Conservation (phyloP, 208 protist species). For the Histomonas meleagridis region DNA sequence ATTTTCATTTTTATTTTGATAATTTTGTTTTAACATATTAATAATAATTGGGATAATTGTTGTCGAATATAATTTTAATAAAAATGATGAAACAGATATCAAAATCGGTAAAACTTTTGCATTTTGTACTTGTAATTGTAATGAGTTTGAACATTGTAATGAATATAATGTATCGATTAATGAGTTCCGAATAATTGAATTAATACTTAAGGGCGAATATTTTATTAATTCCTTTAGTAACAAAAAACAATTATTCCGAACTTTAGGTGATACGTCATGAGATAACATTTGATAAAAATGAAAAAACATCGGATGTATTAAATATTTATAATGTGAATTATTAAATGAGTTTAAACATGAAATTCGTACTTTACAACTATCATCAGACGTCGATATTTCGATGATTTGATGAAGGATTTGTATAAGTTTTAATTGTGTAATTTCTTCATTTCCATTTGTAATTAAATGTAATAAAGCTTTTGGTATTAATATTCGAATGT, state of each 20-base stretch:
- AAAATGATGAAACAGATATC: neutral
- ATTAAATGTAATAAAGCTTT: neutral
- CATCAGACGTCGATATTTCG: neutral
- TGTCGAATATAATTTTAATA: neutral
- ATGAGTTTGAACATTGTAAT: neutral
- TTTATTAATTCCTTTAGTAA: neutral
- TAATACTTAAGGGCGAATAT: neutral
- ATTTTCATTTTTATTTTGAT: no score
- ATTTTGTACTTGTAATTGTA: neutral
- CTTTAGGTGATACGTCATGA: neutral
- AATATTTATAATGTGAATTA: neutral
- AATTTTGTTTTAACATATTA: neutral
- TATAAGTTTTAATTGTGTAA: neutral
- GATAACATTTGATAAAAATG: constrained; percentile 13
- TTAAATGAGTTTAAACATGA: neutral
- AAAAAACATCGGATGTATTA: neutral
- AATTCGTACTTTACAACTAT: neutral
- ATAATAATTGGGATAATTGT: constrained; percentile 7
- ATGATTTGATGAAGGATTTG: constrained; percentile 14
- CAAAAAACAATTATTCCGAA: neutral
- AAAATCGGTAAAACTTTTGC: neutral
- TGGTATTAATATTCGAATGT: neutral
- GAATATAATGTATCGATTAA: neutral
- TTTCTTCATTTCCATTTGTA: no score
- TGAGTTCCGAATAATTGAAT: neutral